Base-by-base conservation (phyloP, 1,284 basidiomycete genomes). In the Prillingera fragicola region DNA sequence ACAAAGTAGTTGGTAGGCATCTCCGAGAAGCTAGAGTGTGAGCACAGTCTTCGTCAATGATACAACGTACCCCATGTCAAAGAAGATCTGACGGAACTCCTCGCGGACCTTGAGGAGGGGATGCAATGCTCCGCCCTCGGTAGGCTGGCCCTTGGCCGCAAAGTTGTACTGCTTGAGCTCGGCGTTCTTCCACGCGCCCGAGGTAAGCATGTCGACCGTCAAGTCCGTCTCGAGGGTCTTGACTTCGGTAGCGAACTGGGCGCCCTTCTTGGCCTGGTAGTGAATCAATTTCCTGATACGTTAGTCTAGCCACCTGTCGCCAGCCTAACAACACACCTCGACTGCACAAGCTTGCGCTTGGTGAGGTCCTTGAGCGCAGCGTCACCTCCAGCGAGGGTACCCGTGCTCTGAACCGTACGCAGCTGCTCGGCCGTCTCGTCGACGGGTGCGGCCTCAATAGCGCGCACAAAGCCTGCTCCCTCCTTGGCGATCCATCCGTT, bases 81-180 rank as follows among this genome's bases (percentile, higher is more conserved):
- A 81, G 78, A 99, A 99, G 65, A 98, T 97, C 67, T 87, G 87
- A 41, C 92, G 80, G 70, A 99, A 91, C 72, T 99, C 95, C 71
- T 98, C 94, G 43, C 95, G 80, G 26, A 99, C 95, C 76, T 98
- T 98, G 56, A 98, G 80, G 23, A 99, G 78, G 6, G 94, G 95
- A 71, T 98, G 95, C 25, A 98, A 76, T 10, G 92, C 90, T 38
- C 95, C 95, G 23, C 89, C 87, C 25, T 80, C 79, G 4, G 91
- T 85, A 4, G 85, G 84, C 29, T 84, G 80, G 50, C 95, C 95
- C 57, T 92, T 89, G 1, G 95, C 94, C 60, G 96, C 89, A 64
- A 98, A 98, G 74, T 99, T 99, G 76, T 98, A 99, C 69, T 92
- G 91, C 68, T 99, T 99, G 80, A 91, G 98, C 8, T 76, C 79